Base-by-base conservation (phyloP, 306 rosid genomes). In the Acacia melanoxylon region DNA sequence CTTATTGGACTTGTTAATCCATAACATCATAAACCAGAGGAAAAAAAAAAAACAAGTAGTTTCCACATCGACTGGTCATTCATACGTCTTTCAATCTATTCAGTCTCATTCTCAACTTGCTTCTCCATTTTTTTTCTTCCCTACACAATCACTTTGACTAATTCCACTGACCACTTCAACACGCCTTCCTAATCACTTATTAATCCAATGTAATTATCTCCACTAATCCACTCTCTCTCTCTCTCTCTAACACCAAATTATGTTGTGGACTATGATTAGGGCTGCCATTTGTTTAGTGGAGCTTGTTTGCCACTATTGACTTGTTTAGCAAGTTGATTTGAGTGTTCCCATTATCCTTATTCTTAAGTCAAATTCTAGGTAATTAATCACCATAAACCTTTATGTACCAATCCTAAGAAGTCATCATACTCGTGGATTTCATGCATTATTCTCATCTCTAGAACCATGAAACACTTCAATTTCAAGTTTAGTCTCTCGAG, bases 21-120 rank as follows among this genome's bases (percentile, higher is more conserved):
- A 24, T 2, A n/a, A 8, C 6, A 15, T 31, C 40, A 27, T 22
- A 45, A 45, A 45, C 1, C 40, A 37, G 0, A 37, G 8, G 1
- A 37, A 5, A 5, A 4, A 31, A 31, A 31, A 31, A 2, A 31
- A 2, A 31, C 1, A 31, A 74, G 24, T 15, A 72, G 65, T 27
- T 25, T 27, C 44, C 48, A 65, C 20, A 71, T 8, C 59, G 63
- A 76, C 62, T 75, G 42, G 71, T 45, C 79, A 72, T 80, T 77
- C 75, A 44, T 27, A 71, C 48, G 81, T 82, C 86, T 37, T 83
- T 77, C 85, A 77, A 46, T 80, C 88, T 76, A 82, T 72, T 58
- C 65, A 58, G 10, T 22, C 13, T 87, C 80, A 75, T 0, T 22
- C 83, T 46, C 61, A 84, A 84, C 79, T 82, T 79, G 33, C 46